Conservation (phyloP, 257 asterid genomes). For the Nicotiana noctiflora region DNA sequence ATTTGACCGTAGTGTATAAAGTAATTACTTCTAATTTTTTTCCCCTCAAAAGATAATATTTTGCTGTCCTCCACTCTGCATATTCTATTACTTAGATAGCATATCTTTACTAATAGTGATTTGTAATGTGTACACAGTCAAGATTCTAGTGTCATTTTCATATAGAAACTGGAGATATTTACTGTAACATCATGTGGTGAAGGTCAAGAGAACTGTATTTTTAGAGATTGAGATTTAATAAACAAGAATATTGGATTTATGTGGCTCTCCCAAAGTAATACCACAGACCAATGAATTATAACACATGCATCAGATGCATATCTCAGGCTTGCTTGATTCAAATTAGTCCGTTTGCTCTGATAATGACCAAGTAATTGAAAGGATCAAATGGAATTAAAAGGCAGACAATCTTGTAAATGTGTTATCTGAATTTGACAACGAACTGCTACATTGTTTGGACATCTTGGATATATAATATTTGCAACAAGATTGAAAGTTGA, state of each 20-base stretch:
- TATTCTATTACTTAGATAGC: background rate
- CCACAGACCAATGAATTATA: background rate
- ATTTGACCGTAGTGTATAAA: constrained; percentile 17
- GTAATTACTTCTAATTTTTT: background rate
- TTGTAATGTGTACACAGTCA: background rate
- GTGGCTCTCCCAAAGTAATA: background rate
- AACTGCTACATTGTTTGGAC: background rate
- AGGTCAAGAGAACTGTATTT: background rate
- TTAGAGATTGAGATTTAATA: background rate
- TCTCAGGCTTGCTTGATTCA: background rate
- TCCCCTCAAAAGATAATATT: background rate
- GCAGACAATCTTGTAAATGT: background rate
- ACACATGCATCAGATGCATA: background rate
- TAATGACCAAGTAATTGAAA: background rate
- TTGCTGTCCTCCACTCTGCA: constrained; percentile 11
- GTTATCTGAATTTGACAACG: background rate
- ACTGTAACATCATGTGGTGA: background rate
- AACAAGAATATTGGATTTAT: background rate
- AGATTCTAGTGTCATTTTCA: constrained; percentile 8
- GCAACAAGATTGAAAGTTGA: background rate
- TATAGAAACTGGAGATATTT: background rate
- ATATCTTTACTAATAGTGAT: background rate
- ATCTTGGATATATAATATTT: background rate
- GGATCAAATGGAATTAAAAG: background rate
- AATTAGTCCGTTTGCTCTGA: background rate